These are phyloP conservation scores for Cercospora nicotianae DNA, from an alignment of 2,329 filamentous ascomycete genomes.

Conservation along the genomic window DNA sequence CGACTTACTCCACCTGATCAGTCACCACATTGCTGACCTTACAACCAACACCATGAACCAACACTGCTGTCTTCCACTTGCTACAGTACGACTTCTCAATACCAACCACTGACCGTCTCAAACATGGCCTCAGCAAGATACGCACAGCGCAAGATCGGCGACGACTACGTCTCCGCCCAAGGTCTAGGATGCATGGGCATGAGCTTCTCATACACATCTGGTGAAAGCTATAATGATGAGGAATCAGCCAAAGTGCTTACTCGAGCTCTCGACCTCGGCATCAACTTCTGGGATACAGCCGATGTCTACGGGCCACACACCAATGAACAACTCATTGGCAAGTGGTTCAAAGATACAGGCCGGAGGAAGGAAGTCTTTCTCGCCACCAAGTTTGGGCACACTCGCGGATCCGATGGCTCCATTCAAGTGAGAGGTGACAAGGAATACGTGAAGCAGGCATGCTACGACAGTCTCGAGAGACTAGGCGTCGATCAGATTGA, in stretches of 20 bases:
- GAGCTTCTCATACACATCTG: conserved; percentile 39
- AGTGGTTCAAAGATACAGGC: conserved; percentile 44
- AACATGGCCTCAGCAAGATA: conserved; percentile 32
- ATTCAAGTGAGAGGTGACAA: conserved; percentile 38
- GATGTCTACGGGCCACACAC: conserved; percentile 37
- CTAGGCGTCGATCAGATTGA: conserved; percentile 45
- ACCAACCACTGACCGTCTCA: not conserved
- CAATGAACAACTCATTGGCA: conserved; percentile 39
- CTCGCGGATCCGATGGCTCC: conserved; percentile 24
- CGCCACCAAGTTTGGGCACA: conserved; percentile 43
- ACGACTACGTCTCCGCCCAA: conserved; percentile 38
- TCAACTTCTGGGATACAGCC: conserved; percentile 35
- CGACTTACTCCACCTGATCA: not conserved
- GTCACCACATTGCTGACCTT: not conserved
- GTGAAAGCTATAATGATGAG: conserved; percentile 34
- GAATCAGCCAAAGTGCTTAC: conserved; percentile 33
- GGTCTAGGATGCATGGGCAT: conserved; percentile 41
- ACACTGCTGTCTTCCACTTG: not conserved
- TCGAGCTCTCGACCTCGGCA: conserved; percentile 32
- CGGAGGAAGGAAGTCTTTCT: conserved; percentile 46
- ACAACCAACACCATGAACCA: not conserved
- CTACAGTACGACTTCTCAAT: accelerated
- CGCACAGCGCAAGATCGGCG: conserved; percentile 45
- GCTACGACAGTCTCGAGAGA: conserved; percentile 39
- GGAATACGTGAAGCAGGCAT: conserved; percentile 41